Evolutionary conservation across 805 yeast species (phyloP), one percentile per base, ranked within the genome.

Genomic region (Starmerella apis): DNA sequence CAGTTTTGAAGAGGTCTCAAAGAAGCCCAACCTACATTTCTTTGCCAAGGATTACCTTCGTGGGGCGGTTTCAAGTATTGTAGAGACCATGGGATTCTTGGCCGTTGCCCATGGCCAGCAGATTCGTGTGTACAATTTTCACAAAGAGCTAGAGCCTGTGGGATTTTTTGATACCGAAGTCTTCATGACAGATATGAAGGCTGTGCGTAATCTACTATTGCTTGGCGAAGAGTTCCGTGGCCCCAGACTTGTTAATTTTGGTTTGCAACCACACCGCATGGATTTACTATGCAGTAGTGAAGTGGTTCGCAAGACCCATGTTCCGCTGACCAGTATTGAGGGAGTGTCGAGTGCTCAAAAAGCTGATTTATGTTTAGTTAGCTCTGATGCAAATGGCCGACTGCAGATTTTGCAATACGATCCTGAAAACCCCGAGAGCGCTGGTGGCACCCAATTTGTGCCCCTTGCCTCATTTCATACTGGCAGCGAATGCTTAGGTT

Each of bases 241-340:
- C 57, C 71, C 86, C 3, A 79, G 87, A 71, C 71, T 92, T 50
- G 79, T 81, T 25, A 96, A 96, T 1, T 88, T 87, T 67, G 95
- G 87, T 64, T 90, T 94, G 2, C 96, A 90, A 60, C 99, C 99
- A 0, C 88, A 85, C 63, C 70, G 96, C 56, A 79, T 90, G 80
- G 71, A 86, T 16, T 65, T 75, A 50, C 65, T 92, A 46, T 88
- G 94, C 8, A 84, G 82, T 61, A 95, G 88, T 63, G 71, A 80
- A 59, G 31, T 37, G 5, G 4, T 22, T 3, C 37, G 24, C 19
- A 2, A 27, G 77, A 28, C 19, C 16, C 43, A 10, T 4, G 18
- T 22, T 11, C 25, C 49, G 3, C 45, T 39, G 4, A 38, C 42
- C 7, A 44, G 79, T 14, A 74, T 79, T 50, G 83, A 82, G 51